These are phyloP conservation scores for Parasitella parasitica DNA, from an alignment of 371 early-diverging fungal species.

Conservation along the genomic window DNA sequence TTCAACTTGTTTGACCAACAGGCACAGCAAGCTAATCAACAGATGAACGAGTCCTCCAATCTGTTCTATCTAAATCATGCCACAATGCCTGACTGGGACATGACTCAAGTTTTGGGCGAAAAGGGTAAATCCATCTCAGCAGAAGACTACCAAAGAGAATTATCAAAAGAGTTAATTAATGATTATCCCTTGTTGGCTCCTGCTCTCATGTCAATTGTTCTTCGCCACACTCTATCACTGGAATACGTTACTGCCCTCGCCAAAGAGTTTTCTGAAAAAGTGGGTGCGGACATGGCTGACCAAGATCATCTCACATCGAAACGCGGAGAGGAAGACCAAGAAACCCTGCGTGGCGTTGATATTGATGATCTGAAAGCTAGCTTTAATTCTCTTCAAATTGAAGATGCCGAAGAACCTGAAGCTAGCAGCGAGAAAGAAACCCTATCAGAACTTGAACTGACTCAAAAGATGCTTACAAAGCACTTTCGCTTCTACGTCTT, in stretches of 20 bases:
- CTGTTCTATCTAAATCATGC: constrained; percentile 24
- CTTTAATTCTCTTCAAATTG: background rate
- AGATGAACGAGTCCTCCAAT: background rate
- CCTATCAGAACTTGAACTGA: background rate
- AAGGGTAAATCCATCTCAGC: background rate
- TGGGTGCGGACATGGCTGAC: background rate
- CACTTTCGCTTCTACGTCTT: background rate
- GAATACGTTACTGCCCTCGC: constrained; percentile 22
- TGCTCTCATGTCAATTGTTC: constrained; percentile 34
- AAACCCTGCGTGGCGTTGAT: background rate
- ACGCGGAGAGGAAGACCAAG: background rate
- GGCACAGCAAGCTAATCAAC: constrained; percentile 2
- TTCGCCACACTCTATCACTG: constrained; percentile 24
- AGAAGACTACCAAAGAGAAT: background rate
- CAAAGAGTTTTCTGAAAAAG: constrained; percentile 8
- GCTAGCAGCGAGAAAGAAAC: background rate
- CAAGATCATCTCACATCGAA: background rate
- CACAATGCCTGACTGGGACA: constrained; percentile 23
- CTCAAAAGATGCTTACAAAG: background rate
- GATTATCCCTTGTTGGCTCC: constrained; percentile 28
- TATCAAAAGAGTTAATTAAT: constrained; percentile 4
- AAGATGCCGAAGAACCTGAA: background rate
- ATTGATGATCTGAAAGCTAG: background rate
- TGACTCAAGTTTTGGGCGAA: constrained; percentile 8
- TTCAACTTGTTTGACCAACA: constrained; percentile 19